phyloP scores from a whole-genome alignment of 805 yeast species.

The Danielia reshetovae region DNA sequence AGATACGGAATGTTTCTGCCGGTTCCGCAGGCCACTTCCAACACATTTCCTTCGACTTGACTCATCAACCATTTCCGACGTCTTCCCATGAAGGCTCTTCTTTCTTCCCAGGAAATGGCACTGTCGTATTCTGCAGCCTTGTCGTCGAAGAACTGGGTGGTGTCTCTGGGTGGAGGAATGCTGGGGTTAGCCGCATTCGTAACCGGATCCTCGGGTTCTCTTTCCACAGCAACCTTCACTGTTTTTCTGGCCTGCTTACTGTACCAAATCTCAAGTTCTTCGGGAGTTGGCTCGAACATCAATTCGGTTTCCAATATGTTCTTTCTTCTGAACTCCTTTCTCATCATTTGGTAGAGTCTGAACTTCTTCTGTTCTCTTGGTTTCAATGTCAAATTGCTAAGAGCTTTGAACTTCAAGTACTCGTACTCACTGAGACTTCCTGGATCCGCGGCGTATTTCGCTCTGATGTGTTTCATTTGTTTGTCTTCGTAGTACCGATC shows the following conservation, averaged over 20 bases:
- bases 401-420: conserved; percentile 54
- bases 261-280: conserved; percentile 41
- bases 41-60: conserved; percentile 79
- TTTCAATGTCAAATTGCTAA: conserved; percentile 54
- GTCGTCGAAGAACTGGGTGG: conserved; percentile 72
- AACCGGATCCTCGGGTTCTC: conserved; percentile 17
- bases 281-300: conserved; percentile 39
- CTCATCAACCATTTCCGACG: conserved; percentile 78
- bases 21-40: conserved; percentile 95
- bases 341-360: conserved; percentile 54
- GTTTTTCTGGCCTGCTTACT: conserved; percentile 27
- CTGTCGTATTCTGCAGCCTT: conserved; percentile 80
- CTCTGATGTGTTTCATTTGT: conserved; percentile 44
- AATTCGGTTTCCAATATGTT: conserved; percentile 29
- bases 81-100: conserved; percentile 54
- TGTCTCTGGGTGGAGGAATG: conserved; percentile 71
- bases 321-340: conserved; percentile 41
- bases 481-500: conserved; percentile 63
- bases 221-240: conserved; percentile 22
- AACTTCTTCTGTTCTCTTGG: conserved; percentile 61
- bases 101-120: conserved; percentile 72
- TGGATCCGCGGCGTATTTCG: conserved; percentile 34
- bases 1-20: conserved; percentile 86
- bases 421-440: conserved; percentile 58
- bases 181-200: conserved; percentile 36